A percentile compares a stretch with the other conserved stretches of the same genome.
phyloP scores from a whole-genome alignment of 2,329 filamentous ascomycete genomes.

The Aspergillus fumigatiaffinis region DNA sequence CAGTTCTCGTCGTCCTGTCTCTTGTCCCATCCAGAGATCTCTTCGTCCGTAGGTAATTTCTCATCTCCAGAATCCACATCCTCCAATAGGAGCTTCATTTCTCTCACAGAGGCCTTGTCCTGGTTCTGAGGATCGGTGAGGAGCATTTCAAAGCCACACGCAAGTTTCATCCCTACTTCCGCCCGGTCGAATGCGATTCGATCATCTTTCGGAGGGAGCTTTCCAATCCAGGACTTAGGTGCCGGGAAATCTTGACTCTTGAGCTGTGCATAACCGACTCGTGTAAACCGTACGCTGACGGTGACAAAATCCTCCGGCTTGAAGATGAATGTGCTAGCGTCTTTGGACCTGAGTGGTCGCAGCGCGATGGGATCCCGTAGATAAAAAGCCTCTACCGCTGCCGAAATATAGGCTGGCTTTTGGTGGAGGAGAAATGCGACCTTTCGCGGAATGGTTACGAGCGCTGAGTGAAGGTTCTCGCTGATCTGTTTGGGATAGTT shows the following conservation, averaged over 20 bases:
- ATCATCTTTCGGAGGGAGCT: slow-evolving; percentile 36
- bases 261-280: slow-evolving; percentile 84
- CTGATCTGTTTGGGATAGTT: slow-evolving; percentile 76
- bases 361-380: slow-evolving; percentile 76
- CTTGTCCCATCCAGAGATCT: slow-evolving; percentile 67
- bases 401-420: slow-evolving; percentile 71
- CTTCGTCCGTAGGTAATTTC: slow-evolving; percentile 64
- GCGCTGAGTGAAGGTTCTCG: slow-evolving; percentile 70
- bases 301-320: slow-evolving; percentile 74
- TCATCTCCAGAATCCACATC: slow-evolving; percentile 72
- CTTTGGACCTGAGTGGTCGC: slow-evolving; percentile 60
- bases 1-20: slow-evolving; percentile 82
- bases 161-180: slow-evolving; percentile 82
- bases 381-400: slow-evolving; percentile 88
- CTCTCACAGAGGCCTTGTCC: slow-evolving; percentile 65
- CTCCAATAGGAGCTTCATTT: slow-evolving; percentile 71
- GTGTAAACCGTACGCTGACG: slow-evolving; percentile 77
- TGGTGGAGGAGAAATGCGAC: slow-evolving; percentile 74
- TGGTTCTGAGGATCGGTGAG: slow-evolving; percentile 63
- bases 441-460: slow-evolving; percentile 72
- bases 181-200: slow-evolving; percentile 47
- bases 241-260: slow-evolving; percentile 75
- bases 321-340: slow-evolving; percentile 58
- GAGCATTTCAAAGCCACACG: slow-evolving; percentile 88
- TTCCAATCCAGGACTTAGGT: slow-evolving; percentile 54